phyloP scores from a whole-genome alignment of 257 asterid genomes.

The Echites panduratus region DNA sequence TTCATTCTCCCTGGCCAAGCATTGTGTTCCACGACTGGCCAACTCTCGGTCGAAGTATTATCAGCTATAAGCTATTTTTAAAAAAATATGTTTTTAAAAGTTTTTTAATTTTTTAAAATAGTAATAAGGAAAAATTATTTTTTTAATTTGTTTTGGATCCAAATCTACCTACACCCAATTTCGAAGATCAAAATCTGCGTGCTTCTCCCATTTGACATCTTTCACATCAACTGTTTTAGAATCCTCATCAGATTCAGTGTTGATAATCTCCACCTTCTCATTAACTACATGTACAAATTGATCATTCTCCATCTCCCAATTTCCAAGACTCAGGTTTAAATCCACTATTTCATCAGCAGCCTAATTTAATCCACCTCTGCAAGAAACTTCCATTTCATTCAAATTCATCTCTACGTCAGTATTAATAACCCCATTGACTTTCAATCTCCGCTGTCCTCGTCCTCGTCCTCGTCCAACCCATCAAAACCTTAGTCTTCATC shows the following conservation, averaged over 20 bases:
- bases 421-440: constrained; percentile 24
- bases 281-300: constrained; percentile 6
- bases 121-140: too few relatives aligned
- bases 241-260: constrained; percentile 44
- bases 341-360: constrained; percentile 13
- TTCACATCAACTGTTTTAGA: constrained; percentile 25
- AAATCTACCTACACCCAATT: too few relatives aligned
- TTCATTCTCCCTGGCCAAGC: too few relatives aligned
- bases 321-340: constrained; percentile 44
- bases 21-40: too few relatives aligned
- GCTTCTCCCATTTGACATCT: too few relatives aligned
- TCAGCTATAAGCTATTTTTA: too few relatives aligned
- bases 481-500: constrained; percentile 16
- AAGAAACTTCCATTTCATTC: constrained; percentile 20
- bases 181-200: too few relatives aligned
- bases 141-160: too few relatives aligned
- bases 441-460: constrained; percentile 26
- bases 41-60: too few relatives aligned
- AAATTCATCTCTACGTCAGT: constrained; percentile 12
- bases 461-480: constrained; percentile 30
- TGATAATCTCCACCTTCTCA: constrained; percentile 30
- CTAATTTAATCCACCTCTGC: constrained; percentile 18
- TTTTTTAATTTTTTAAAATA: too few relatives aligned
- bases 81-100: too few relatives aligned
- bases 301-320: constrained; percentile 8